Evolutionary conservation across 202 grass and related monocot species (phyloP).

Genomic region (Hordeum pubiflorum): DNA sequence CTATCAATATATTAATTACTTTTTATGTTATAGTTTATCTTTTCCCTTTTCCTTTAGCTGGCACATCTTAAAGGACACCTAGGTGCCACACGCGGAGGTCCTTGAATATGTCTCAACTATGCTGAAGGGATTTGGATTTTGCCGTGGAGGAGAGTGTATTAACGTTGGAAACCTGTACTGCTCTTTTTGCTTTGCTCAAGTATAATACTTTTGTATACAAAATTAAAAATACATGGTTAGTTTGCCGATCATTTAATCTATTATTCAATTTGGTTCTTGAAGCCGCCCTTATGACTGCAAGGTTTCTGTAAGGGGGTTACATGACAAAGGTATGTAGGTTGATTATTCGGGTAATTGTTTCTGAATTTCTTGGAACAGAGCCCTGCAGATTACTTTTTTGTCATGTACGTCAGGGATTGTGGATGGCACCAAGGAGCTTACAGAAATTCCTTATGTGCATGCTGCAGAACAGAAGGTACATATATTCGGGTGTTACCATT

Average conservation of each 20-base stretch:
- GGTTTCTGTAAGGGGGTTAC: not conserved
- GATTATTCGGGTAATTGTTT: not conserved
- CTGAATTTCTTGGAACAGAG: not conserved
- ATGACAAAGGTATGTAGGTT: not conserved
- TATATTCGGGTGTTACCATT: not conserved
- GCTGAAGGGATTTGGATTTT: not conserved
- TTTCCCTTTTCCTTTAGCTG: not conserved
- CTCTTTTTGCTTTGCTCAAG: not conserved
- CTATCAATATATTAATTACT: not conserved
- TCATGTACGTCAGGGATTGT: not conserved
- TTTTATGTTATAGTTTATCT: not conserved
- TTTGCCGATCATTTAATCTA: not conserved
- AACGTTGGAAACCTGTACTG: not conserved
- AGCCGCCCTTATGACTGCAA: slow-evolving; percentile 2
- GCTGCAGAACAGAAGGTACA: not conserved
- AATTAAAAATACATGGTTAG: not conserved
- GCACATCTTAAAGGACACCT: not conserved
- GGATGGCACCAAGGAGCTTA: not conserved
- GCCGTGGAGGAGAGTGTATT: not conserved
- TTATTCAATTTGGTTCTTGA: not conserved
- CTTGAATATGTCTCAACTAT: not conserved
- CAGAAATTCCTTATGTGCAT: not conserved
- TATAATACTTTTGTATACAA: not conserved
- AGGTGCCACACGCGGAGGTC: not conserved
- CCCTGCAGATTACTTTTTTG: not conserved